A percentile compares a stretch with the other conserved stretches of the same genome.
These are phyloP conservation scores for Scalesia atractyloides DNA, from an alignment of 129 eudicot genomes.

Conservation along the genomic window DNA sequence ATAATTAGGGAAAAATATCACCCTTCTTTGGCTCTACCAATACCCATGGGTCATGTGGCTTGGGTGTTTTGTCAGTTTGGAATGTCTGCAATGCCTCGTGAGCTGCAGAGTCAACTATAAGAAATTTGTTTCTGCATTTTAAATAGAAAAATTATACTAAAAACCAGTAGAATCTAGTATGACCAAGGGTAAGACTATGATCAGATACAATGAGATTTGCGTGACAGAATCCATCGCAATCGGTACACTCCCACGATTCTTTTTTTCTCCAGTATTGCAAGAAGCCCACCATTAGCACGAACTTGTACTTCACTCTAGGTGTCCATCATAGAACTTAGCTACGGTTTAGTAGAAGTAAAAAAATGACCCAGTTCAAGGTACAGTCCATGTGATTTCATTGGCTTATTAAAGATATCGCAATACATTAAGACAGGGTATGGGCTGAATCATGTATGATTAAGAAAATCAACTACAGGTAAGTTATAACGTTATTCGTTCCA, in stretches of 20 bases:
- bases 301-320: conserved; percentile 94
- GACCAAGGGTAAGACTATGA: not conserved
- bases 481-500: not conserved
- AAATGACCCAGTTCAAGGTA: conserved; percentile 1
- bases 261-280: conserved; percentile 90
- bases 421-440: not conserved
- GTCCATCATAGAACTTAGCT: conserved; percentile 98
- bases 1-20: conserved; percentile 11
- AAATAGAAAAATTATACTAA: conserved; percentile 3
- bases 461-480: not conserved
- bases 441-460: not conserved
- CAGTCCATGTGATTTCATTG: not conserved
- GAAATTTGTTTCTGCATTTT: conserved; percentile 71
- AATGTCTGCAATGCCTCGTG: conserved; percentile 95
- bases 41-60: conserved; percentile 98
- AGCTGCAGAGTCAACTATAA: conserved; percentile 85
- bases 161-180: conserved; percentile 18
- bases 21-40: conserved; percentile 97
- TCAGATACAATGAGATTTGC: conserved; percentile 75
- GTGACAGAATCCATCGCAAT: conserved; percentile 63
- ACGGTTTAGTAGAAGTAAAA: conserved; percentile 25
- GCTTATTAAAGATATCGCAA: not conserved
- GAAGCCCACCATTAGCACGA: conserved; percentile 97
- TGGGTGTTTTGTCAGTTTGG: conserved; percentile 91
- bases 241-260: conserved; percentile 67